Evolutionary conservation across 2,329 filamentous ascomycete species (phyloP), one percentile per base, ranked within the genome.

Genomic region (Elsinoe necatrix): DNA sequence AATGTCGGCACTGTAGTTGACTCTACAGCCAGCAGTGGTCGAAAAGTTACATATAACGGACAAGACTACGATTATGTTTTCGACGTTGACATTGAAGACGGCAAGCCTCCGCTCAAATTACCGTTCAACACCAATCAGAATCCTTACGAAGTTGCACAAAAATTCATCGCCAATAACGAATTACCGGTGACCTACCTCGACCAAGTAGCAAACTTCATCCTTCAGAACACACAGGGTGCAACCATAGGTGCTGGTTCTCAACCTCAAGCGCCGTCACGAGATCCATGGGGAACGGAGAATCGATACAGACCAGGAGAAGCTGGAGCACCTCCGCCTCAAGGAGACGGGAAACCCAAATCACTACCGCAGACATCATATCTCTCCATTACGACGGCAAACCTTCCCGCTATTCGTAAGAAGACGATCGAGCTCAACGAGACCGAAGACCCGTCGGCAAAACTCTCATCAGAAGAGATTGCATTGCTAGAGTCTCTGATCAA

Each of bases 61-160:
- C 82, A 95, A 67, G 87, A 92, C 60, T 98, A 95, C 69, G 93
- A 98, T 68, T 96, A 86, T 65, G 91, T 98, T 7, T 97, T 97
- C 63, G 91, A 96, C 66, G 91, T 96, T 23, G 91, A 95, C 64
- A 95, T 96, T 60, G 89, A 95, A 68, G 92, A 96, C 65, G 92
- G 90, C 54, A 92, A 95, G 66, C 91, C 92, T 11, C 83, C 92
- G 0, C 76, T 97, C 45, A 96, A 96, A 71, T 78, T 97, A n/a
- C 90, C 92, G 0, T 97, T 87, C 72, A 96, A 97, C 68, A 78
- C 92, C 11, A 89, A 87, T 1, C 86, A 96, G 67, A 96, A 96
- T 63, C 89, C 90, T 0, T 97, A 95, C 69, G 88, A 95, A 64
- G 85, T 86, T 1, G 92, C 93, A 0, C 89, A 86, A 34, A 95